A percentile compares a stretch with the other conserved stretches of the same genome.
phyloP scores from a whole-genome alignment of 2,329 filamentous ascomycete species.

The Trichoderma sp. region DNA sequence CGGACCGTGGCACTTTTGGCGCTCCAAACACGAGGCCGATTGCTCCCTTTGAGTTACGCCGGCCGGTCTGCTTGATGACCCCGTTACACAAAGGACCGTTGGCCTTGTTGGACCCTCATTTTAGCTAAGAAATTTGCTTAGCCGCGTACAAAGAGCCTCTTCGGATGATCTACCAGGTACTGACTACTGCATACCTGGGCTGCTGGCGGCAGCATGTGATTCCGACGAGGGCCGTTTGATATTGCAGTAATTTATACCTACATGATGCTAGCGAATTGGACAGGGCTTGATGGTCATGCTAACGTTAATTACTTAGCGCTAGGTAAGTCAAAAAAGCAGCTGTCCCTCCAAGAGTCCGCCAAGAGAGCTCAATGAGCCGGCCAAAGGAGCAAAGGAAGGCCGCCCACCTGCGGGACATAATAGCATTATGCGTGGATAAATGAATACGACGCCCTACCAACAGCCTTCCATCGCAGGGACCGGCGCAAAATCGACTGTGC shows the following conservation, averaged over 20 bases:
- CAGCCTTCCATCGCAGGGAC: background rate
- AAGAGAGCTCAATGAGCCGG: background rate
- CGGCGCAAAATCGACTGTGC: background rate
- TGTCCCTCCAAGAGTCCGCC: background rate
- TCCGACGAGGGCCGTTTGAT: background rate
- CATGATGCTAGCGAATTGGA: background rate
- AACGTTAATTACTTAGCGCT: background rate
- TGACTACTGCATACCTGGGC: background rate
- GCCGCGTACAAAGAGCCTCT: background rate
- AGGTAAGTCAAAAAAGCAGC: background rate
- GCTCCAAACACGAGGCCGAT: background rate
- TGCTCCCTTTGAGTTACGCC: background rate
- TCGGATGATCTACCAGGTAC: background rate
- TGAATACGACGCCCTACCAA: conserved; percentile 4
- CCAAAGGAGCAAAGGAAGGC: background rate
- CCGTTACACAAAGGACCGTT: background rate
- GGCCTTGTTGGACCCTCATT: background rate
- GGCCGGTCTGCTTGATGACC: background rate
- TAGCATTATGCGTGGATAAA: conserved; percentile 5
- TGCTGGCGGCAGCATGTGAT: background rate
- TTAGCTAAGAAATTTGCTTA: background rate
- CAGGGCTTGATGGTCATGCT: background rate
- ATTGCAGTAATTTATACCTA: background rate
- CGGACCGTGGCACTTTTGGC: conserved; percentile 10
- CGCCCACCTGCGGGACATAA: background rate